Base-by-base conservation (phyloP, 2,329 filamentous ascomycete genomes). In the Alternaria sp. region DNA sequence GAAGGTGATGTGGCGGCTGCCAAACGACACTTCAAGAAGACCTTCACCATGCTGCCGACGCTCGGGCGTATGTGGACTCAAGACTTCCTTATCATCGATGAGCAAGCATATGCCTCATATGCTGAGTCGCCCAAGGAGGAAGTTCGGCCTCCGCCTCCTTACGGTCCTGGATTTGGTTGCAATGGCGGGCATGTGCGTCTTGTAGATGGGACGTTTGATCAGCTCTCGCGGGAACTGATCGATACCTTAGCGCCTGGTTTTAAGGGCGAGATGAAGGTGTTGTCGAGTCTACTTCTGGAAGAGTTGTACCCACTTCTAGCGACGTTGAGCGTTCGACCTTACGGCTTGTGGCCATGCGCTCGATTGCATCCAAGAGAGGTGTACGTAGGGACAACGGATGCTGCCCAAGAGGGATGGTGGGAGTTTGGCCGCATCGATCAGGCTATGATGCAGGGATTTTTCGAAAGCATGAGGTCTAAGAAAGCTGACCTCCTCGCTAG, bases 1-100 rank as follows among this genome's bases (percentile, higher is more conserved):
- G 67, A 71, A 54, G 63, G 60, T 34, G 68, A 71, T 25, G 55
- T 69, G 8, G 62, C 59, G 22, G 67, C 65, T 14, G 65, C 65
- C 3, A 68, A 65, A 45, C 54, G 52, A 32, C 58, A 61, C 11
- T 63, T 62, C 54, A 61, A 45, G 32, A 49, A 49, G 9, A 54
- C 53, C 5, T 63, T 54, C 28, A 57, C 57, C 7, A 53, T 58
- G 51, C 43, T 58, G 5, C 63, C 60, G 3, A 56, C 56, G 12
- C 60, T 60, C 5, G 60, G 58, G 14, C 54, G 62, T 25, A 53
- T 64, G 49, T 69, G 64, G 64, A 54, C 58, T 2, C 18, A 18
- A 11, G 64, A 65, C 38, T 69, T 69, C 54, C 58, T 69, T n/a
- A 59, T 63, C 46, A 40, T 69, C 18, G 66, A 69, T 36, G 11